These are phyloP conservation scores for Fomitopsis schrenkii DNA, from an alignment of 1,284 basidiomycete genomes.

Conservation along the genomic window DNA sequence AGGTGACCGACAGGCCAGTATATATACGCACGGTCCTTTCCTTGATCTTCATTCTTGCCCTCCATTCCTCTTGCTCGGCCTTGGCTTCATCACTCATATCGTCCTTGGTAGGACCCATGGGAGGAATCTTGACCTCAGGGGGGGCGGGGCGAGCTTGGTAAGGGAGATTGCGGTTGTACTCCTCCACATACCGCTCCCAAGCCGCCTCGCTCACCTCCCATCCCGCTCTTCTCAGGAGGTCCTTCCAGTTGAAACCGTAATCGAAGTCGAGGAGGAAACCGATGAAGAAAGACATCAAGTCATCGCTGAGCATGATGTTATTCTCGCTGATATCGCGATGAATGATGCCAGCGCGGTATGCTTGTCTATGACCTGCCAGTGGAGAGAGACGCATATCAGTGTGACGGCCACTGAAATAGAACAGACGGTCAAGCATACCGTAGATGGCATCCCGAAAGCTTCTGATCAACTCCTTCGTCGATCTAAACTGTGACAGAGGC, in stretches of 20 bases:
- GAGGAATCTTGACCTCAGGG: neutral
- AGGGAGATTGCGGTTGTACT: neutral
- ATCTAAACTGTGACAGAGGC: neutral
- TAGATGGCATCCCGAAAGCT: neutral
- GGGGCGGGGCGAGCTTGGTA: neutral
- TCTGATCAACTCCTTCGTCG: neutral
- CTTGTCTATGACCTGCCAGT: neutral
- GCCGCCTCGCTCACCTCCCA: neutral
- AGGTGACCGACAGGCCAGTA: no score
- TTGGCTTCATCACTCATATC: neutral
- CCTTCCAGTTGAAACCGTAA: neutral
- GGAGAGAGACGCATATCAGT: neutral
- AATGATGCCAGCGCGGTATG: neutral
- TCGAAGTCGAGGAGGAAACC: neutral
- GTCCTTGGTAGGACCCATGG: neutral
- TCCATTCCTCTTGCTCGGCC: neutral
- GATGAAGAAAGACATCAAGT: neutral
- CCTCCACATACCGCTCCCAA: neutral
- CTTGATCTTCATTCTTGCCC: neutral
- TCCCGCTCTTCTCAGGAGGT: neutral
- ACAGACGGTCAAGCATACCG: neutral
- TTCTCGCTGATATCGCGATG: neutral
- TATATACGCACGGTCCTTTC: neutral
- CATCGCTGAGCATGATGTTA: neutral
- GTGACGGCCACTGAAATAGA: no score